Conservation (phyloP, 2,329 filamentous ascomycete species). For the Diaporthe eres region DNA sequence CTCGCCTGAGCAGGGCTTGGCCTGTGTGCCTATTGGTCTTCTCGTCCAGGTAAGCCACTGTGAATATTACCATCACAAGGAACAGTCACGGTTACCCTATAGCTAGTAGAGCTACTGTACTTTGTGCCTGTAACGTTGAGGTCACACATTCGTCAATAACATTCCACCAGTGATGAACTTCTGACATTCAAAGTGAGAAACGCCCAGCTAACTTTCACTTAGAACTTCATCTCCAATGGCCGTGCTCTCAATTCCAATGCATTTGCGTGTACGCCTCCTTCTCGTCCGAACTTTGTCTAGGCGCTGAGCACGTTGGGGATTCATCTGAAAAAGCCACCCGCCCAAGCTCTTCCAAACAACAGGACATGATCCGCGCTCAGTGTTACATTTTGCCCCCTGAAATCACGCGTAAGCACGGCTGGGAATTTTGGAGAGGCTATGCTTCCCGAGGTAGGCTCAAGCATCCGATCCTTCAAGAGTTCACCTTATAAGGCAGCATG, state of each 20-base stretch:
- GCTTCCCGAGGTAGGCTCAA: not conserved
- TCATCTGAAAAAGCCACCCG: slow-evolving; percentile 1
- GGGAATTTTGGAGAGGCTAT: not conserved
- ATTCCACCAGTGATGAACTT: slow-evolving; percentile 1
- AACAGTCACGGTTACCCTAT: not conserved
- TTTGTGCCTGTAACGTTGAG: slow-evolving; percentile 6
- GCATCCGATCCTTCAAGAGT: not conserved
- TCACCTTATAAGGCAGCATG: not conserved
- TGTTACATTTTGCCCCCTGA: slow-evolving; percentile 5
- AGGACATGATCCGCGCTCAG: not conserved
- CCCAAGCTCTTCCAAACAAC: not conserved
- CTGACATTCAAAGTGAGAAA: slow-evolving; percentile 15
- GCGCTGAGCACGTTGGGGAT: slow-evolving; percentile 15
- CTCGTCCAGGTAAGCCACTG: not conserved
- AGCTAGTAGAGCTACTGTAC: not conserved
- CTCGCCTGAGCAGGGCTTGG: not conserved
- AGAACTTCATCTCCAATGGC: not conserved
- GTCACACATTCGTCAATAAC: not conserved
- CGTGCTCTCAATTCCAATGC: not conserved
- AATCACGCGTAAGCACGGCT: slow-evolving; percentile 16
- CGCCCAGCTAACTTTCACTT: not conserved
- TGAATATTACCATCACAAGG: not conserved
- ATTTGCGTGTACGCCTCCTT: not conserved
- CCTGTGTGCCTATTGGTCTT: not conserved
- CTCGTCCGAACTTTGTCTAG: slow-evolving; percentile 2